Conservation (phyloP, 2,329 filamentous ascomycete species). For the Aureobasidium pullulans region DNA sequence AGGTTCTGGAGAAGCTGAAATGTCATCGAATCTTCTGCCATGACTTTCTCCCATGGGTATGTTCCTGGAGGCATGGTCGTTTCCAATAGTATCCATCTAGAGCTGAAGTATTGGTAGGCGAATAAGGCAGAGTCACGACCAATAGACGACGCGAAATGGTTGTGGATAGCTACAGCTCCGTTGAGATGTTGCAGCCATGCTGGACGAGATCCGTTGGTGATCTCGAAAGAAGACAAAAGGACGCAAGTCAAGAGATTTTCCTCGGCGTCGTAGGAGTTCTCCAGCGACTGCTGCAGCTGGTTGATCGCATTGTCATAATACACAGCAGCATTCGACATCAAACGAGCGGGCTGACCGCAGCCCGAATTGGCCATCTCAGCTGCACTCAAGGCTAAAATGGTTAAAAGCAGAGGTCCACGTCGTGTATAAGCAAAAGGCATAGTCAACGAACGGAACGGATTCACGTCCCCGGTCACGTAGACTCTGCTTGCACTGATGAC, state of each 20-base stretch:
- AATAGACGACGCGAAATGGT: background rate
- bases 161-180: slow-evolving; percentile 1
- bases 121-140: background rate
- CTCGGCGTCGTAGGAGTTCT: background rate
- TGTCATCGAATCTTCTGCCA: background rate
- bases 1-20: background rate
- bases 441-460: background rate
- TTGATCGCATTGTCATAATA: background rate
- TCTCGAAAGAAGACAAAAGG: background rate
- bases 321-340: background rate
- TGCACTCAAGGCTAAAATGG: background rate
- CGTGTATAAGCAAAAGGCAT: background rate
- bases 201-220: background rate
- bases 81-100: background rate
- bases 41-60: background rate
- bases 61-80: slow-evolving; percentile 9
- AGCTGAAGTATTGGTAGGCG: slow-evolving; percentile 2
- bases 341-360: background rate
- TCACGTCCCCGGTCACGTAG: background rate
- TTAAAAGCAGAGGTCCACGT: background rate
- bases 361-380: background rate
- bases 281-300: background rate
- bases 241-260: slow-evolving; percentile 2
- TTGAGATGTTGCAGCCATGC: slow-evolving; percentile 5
- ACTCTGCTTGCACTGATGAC: slow-evolving; percentile 5